Conservation (phyloP, 73 alveolate species). For the Symbiodinium natans region DNA sequence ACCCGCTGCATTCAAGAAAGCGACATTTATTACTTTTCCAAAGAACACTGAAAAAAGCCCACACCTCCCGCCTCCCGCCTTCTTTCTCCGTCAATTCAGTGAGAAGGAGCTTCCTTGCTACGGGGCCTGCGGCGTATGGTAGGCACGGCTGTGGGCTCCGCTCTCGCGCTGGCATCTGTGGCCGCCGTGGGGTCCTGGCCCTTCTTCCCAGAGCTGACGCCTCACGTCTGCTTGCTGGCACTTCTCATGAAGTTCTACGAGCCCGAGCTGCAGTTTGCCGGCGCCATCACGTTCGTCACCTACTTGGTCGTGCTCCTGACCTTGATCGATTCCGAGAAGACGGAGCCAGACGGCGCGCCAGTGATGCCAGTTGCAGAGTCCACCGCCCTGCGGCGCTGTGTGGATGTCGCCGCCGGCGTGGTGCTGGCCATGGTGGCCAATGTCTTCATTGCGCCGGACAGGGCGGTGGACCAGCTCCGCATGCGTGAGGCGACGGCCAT, state of each 20-base stretch:
- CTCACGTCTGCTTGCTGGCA: constrained; percentile 5
- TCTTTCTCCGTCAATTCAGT: no score
- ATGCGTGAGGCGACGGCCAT: neutral
- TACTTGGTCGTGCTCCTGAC: neutral
- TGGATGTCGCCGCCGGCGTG: constrained; percentile 59
- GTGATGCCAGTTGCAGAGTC: neutral
- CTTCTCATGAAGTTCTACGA: neutral
- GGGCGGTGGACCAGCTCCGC: constrained; percentile 52
- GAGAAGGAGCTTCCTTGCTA: constrained; percentile 38
- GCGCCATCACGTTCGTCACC: constrained; percentile 4
- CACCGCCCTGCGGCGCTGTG: constrained; percentile 20
- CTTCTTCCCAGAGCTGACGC: neutral
- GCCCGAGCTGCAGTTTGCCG: constrained; percentile 3
- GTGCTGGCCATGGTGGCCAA: constrained; percentile 44
- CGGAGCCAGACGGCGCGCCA: neutral
- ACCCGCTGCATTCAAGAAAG: no score
- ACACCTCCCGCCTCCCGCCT: no score
- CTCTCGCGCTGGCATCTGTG: constrained; percentile 31
- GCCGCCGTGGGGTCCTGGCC: neutral
- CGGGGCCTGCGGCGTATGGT: constrained; percentile 26
- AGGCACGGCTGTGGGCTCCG: constrained; percentile 39
- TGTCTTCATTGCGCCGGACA: constrained; percentile 25
- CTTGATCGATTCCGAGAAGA: neutral
- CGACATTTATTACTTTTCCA: no score
- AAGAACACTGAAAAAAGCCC: no score